phyloP scores from a whole-genome alignment of 345 rosid genomes.

The Brassica rapa region DNA sequence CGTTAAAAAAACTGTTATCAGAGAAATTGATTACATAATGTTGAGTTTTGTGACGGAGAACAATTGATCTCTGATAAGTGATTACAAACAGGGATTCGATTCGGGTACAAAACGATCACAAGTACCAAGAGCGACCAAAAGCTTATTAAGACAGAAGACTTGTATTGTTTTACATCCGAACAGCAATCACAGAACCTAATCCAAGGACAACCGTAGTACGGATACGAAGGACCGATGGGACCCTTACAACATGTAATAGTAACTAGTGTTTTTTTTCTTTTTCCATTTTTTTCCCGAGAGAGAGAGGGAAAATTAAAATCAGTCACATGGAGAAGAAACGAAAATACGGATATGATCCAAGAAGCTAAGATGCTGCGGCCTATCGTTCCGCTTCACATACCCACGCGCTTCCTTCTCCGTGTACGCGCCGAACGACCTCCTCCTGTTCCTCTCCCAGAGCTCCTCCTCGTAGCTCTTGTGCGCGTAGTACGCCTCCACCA shows the following conservation, averaged over 20 bases:
- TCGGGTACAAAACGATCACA: neutral
- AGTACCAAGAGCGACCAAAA: neutral
- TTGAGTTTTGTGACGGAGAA: neutral
- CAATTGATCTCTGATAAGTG: neutral
- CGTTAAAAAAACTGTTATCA: neutral
- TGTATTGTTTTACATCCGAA: neutral
- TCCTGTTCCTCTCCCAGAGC: slow-evolving; percentile 63
- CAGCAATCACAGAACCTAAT: neutral
- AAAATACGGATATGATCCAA: slow-evolving; percentile 69
- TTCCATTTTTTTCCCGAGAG: neutral
- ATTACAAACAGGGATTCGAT: neutral
- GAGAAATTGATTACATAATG: neutral
- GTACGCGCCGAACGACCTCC: slow-evolving; percentile 48
- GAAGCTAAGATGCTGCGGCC: slow-evolving; percentile 66
- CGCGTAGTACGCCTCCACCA: slow-evolving; percentile 69
- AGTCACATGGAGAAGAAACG: slow-evolving; percentile 50
- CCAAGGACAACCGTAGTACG: slow-evolving; percentile 29
- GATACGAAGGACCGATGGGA: slow-evolving; percentile 26
- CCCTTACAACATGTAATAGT: neutral
- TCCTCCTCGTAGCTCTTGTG: slow-evolving; percentile 59
- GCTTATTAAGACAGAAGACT: neutral
- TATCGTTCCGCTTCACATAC: slow-evolving; percentile 63
- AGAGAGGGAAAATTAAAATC: slow-evolving; percentile 19
- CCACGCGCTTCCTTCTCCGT: slow-evolving; percentile 72
- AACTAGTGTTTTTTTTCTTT: slow-evolving; percentile 3